These are phyloP conservation scores for Boletus pseudopeckii DNA, from an alignment of 768 basidiomycete species.

Conservation along the genomic window DNA sequence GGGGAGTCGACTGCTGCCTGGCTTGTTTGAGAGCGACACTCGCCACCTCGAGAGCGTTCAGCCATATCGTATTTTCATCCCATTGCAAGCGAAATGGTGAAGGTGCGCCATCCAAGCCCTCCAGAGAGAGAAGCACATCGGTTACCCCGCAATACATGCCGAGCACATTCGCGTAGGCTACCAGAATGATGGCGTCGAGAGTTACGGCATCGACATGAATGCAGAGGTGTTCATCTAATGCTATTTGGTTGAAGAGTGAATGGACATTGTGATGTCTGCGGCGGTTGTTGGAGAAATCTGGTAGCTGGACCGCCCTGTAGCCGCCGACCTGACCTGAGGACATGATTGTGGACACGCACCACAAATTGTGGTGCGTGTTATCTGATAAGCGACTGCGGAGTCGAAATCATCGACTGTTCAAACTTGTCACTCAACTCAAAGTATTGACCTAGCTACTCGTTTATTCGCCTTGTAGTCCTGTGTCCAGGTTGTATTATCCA, in stretches of 20 bases:
- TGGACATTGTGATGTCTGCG: slow-evolving; percentile 1
- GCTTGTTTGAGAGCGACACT: slow-evolving; percentile 3
- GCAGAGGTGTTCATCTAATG: slow-evolving; percentile 1
- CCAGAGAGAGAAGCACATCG: slow-evolving; percentile 22
- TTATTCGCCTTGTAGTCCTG: neutral
- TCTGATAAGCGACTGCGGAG: slow-evolving; percentile 6
- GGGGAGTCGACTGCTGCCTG: neutral
- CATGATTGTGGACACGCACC: slow-evolving; percentile 1
- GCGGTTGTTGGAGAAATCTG: slow-evolving; percentile 20
- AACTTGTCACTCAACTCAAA: neutral
- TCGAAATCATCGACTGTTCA: neutral
- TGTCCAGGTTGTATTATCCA: neutral
- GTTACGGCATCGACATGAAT: neutral
- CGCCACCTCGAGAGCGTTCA: slow-evolving; percentile 8
- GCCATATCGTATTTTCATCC: slow-evolving; percentile 19
- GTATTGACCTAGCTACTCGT: neutral
- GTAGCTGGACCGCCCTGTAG: slow-evolving; percentile 11
- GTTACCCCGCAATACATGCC: slow-evolving; percentile 21
- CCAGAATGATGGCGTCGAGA: slow-evolving; percentile 15
- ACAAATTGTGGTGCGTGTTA: too few relatives aligned
- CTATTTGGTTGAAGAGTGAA: neutral
- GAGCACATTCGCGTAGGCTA: slow-evolving; percentile 20
- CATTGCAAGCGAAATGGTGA: slow-evolving; percentile 15
- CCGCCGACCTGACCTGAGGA: neutral
- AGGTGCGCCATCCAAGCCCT: neutral